Evolutionary conservation across 129 eudicot genomes (phyloP), one percentile per base, ranked within the genome.

Genomic region (Solidago caesia): DNA sequence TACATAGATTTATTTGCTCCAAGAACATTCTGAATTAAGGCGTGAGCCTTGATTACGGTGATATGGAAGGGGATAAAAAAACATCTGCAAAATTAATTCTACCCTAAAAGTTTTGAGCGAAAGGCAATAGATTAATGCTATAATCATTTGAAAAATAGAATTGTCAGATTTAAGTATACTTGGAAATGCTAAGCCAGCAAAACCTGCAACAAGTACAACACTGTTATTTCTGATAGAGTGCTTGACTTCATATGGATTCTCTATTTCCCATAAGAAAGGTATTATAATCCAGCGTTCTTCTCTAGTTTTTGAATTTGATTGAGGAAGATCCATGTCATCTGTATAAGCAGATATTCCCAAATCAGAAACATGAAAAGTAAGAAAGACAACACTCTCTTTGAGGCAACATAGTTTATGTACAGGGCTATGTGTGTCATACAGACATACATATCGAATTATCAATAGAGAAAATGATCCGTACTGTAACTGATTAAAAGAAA

Each of bases 281-380:
- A 76, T 68, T 83, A 92, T 79, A 89, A 72, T 26, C 98, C 98
- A 9, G 65, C 80, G 4, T 85, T 72, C 80, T 86, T 87, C 87
- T 92, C 87, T 14, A 89, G 67, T 59, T 89, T 92, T 84, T 89
- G 96, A 65, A 92, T 87, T 81, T 92, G 98, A 81, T 87, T 90
- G 43, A 92, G 90, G 90, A 87, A 92, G 43, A 89, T 92, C 98
- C 93, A 89, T 41, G 98, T 92, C 94, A 92, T 85, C 98, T 92
- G 96, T 78, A 57, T 12, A 63, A 14, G 61, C 58, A 61, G 11
- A 43, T 48, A 64, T 66, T 7, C 13, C 41, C 5, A 42, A 59
- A 79, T 72, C 29, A 78, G 58, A 64, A 72, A 71, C 71, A 63
- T 39, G 71, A 62, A 74, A 62, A 65, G 44, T 2, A n/a, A 65